A percentile compares a stretch with the other conserved stretches of the same genome.
Conservation (phyloP, 441 rosid species). For the Hypseocharis bilobata region DNA sequence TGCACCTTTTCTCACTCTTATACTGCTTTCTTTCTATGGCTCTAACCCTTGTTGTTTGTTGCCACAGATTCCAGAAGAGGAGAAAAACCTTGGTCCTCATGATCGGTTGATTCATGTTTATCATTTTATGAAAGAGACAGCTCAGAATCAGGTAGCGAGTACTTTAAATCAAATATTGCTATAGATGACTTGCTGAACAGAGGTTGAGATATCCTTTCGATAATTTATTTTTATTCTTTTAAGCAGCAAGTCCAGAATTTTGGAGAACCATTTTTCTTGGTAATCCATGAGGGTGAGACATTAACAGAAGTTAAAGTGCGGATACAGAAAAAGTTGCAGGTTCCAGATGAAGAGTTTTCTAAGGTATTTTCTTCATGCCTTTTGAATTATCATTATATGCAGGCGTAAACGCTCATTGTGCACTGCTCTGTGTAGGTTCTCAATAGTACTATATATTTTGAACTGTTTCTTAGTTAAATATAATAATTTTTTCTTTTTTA, state of each 20-base stretch:
- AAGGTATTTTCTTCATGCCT: slow-evolving; percentile 32
- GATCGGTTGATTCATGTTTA: slow-evolving; percentile 60
- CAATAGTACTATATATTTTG: background rate
- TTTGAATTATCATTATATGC: background rate
- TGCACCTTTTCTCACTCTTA: background rate
- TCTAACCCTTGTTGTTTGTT: slow-evolving; percentile 7
- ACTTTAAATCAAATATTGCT: slow-evolving; percentile 6
- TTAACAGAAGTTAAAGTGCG: slow-evolving; percentile 52
- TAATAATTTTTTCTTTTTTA: background rate
- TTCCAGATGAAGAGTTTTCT: slow-evolving; percentile 55
- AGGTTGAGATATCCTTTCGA: background rate
- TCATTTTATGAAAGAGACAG: slow-evolving; percentile 54
- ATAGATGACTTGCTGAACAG: background rate
- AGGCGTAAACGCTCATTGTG: background rate
- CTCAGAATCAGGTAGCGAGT: slow-evolving; percentile 52
- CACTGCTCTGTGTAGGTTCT: background rate
- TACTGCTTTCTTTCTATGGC: slow-evolving; percentile 6
- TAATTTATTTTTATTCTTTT: slow-evolving; percentile 3
- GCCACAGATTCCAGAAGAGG: slow-evolving; percentile 63
- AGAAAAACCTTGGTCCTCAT: slow-evolving; percentile 59
- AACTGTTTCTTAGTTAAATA: background rate
- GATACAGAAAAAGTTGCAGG: slow-evolving; percentile 55
- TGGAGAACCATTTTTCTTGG: slow-evolving; percentile 66
- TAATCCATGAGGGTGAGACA: slow-evolving; percentile 54
- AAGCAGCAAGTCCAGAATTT: slow-evolving; percentile 51